A percentile compares a stretch with the other conserved stretches of the same genome.
Conservation (phyloP, 2,329 filamentous ascomycete species). For the Zalaria obscura region DNA sequence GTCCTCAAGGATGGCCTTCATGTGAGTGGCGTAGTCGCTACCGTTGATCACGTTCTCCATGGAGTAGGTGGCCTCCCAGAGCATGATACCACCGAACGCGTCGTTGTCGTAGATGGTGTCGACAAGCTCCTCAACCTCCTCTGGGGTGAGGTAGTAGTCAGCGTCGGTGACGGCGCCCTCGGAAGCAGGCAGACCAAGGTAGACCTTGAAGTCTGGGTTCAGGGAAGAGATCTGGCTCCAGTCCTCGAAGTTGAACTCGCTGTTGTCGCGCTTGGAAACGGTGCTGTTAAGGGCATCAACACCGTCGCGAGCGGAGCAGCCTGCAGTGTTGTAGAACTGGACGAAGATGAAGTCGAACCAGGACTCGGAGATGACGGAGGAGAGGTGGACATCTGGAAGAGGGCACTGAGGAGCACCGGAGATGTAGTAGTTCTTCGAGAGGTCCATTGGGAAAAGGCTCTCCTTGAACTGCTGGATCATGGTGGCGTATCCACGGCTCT, state of each 20-base stretch:
- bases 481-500: slow-evolving; percentile 28
- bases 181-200: slow-evolving; percentile 32
- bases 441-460: slow-evolving; percentile 20
- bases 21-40: slow-evolving; percentile 31
- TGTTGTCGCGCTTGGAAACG: slow-evolving; percentile 10
- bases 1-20: slow-evolving; percentile 29
- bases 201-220: slow-evolving; percentile 35
- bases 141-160: slow-evolving; percentile 31
- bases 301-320: slow-evolving; percentile 34
- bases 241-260: slow-evolving; percentile 29
- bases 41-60: slow-evolving; percentile 29
- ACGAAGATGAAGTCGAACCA: slow-evolving; percentile 31
- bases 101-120: slow-evolving; percentile 23
- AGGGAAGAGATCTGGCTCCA: slow-evolving; percentile 29
- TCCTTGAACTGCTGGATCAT: slow-evolving; percentile 34
- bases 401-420: slow-evolving; percentile 34
- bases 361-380: slow-evolving; percentile 22
- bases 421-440: slow-evolving; percentile 30
- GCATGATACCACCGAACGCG: slow-evolving; percentile 44
- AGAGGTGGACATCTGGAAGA: slow-evolving; percentile 31
- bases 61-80: slow-evolving; percentile 42
- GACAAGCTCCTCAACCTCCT: slow-evolving; percentile 31
- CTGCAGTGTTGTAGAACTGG: slow-evolving; percentile 31
- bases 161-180: slow-evolving; percentile 12
- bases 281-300: slow-evolving; percentile 16